phyloP scores from a whole-genome alignment of 345 rosid genomes.

The Salix dunnii region DNA sequence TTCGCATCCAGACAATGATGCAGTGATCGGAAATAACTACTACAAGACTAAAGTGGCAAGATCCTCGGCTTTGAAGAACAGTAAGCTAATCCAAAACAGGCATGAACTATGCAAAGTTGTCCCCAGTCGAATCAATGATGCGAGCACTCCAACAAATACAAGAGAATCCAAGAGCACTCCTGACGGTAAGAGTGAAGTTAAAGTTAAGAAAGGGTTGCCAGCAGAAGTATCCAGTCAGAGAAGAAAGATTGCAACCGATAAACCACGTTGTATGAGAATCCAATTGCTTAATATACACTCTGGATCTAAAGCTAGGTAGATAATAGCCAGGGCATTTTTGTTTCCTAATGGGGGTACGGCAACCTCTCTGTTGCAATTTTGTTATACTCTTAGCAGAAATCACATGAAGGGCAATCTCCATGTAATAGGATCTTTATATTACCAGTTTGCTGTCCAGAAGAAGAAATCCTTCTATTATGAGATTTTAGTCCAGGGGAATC shows the following conservation, averaged over 20 bases:
- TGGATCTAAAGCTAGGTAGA: neutral
- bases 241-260: conserved; percentile 18
- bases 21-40: conserved; percentile 42
- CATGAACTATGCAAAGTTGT: conserved; percentile 25
- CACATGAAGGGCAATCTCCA: neutral
- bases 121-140: conserved; percentile 7
- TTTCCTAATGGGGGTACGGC: neutral
- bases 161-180: conserved; percentile 21
- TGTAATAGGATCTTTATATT: neutral
- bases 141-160: conserved; percentile 10
- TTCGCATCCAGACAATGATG: conserved; percentile 46
- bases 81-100: conserved; percentile 25
- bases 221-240: conserved; percentile 17
- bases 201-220: conserved; percentile 23
- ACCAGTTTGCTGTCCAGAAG: neutral
- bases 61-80: conserved; percentile 29
- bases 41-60: conserved; percentile 27
- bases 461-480: neutral
- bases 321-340: neutral
- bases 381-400: neutral
- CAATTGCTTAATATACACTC: neutral
- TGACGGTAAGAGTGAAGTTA: conserved; percentile 17
- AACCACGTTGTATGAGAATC: conserved; percentile 16
- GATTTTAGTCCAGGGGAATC: neutral
- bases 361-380: neutral